Percentiles rank a stretch among this genome's conserved stretches.
Evolutionary conservation across 2,329 filamentous ascomycete species (phyloP).

Genomic region (Tricladium varicosporioides): DNA sequence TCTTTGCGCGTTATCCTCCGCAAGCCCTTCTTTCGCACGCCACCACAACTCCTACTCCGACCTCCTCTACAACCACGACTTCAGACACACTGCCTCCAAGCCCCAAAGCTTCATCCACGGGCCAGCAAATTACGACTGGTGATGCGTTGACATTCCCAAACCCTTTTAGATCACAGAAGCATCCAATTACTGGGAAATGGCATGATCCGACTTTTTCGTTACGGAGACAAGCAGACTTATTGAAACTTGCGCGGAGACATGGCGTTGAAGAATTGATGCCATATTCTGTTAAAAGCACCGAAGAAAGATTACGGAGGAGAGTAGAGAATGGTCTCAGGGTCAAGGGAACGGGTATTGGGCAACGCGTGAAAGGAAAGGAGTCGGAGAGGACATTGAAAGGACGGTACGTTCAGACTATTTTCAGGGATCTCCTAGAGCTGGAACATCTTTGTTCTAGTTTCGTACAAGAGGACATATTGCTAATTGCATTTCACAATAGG

Average conservation of each 20-base stretch:
- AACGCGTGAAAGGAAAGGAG: constrained; percentile 91
- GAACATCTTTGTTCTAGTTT: not conserved
- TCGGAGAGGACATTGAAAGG: constrained; percentile 85
- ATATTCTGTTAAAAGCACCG: constrained; percentile 71
- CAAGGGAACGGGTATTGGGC: constrained; percentile 88
- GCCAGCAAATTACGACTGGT: constrained; percentile 29
- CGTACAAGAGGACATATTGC: constrained; percentile 36
- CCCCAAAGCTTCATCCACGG: constrained; percentile 38
- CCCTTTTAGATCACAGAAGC: constrained; percentile 78
- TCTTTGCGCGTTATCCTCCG: constrained; percentile 73
- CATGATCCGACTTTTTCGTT: constrained; percentile 80
- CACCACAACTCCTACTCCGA: constrained; percentile 40
- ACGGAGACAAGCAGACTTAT: constrained; percentile 84
- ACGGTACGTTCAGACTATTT: constrained; percentile 50
- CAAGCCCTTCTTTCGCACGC: constrained; percentile 22
- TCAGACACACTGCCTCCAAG: constrained; percentile 25
- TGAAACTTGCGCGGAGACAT: constrained; percentile 77
- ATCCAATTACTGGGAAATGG: constrained; percentile 78
- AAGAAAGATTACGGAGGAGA: constrained; percentile 65
- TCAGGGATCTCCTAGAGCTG: not conserved
- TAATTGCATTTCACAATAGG: constrained; percentile 40
- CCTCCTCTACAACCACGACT: not conserved
- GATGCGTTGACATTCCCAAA: constrained; percentile 48
- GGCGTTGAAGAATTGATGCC: constrained; percentile 82
- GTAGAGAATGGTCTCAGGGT: constrained; percentile 79